Evolutionary conservation across 2,329 filamentous ascomycete genomes (phyloP).

Genomic region (Laburnicola sp.): DNA sequence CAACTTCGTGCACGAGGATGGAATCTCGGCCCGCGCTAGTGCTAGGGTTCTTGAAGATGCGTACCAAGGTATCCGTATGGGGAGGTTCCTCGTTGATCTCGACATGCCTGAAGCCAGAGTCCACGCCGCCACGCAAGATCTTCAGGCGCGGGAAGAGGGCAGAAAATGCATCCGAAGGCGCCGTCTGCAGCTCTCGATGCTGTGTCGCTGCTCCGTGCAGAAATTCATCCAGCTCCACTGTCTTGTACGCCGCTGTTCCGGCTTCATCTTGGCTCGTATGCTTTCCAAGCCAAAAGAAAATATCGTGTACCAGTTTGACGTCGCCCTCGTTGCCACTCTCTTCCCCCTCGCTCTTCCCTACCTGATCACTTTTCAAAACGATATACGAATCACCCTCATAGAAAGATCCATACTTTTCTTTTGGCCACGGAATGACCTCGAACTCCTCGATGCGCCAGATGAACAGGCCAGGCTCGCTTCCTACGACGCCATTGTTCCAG

Average conservation of each 20-base stretch:
- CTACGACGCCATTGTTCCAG: conserved; percentile 64
- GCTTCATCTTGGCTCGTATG: conserved; percentile 71
- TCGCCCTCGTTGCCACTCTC: conserved; percentile 26
- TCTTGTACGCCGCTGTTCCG: conserved; percentile 70
- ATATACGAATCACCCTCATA: conserved; percentile 71
- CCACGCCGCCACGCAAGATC: conserved; percentile 64
- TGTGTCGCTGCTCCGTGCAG: conserved; percentile 64
- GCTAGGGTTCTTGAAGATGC: conserved; percentile 62
- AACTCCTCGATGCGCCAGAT: conserved; percentile 72
- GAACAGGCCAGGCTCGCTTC: conserved; percentile 57
- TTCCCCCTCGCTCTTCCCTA: conserved; percentile 51
- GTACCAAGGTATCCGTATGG: conserved; percentile 58
- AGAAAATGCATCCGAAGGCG: conserved; percentile 63
- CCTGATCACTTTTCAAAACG: conserved; percentile 62
- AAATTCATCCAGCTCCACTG: conserved; percentile 70
- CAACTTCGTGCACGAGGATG: conserved; percentile 65
- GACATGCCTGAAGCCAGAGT: conserved; percentile 66
- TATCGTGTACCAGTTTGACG: conserved; percentile 54
- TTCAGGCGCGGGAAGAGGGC: conserved; percentile 62
- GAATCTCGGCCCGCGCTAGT: conserved; percentile 51
- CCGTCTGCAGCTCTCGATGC: conserved; percentile 65
- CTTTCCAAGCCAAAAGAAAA: conserved; percentile 71
- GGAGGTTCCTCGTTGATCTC: conserved; percentile 51
- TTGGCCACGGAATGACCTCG: conserved; percentile 64
- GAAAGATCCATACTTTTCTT: conserved; percentile 61